Evolutionary conservation across 148 eudicot genomes (phyloP).

Genomic region (Amaranthus hypochondriacus): DNA sequence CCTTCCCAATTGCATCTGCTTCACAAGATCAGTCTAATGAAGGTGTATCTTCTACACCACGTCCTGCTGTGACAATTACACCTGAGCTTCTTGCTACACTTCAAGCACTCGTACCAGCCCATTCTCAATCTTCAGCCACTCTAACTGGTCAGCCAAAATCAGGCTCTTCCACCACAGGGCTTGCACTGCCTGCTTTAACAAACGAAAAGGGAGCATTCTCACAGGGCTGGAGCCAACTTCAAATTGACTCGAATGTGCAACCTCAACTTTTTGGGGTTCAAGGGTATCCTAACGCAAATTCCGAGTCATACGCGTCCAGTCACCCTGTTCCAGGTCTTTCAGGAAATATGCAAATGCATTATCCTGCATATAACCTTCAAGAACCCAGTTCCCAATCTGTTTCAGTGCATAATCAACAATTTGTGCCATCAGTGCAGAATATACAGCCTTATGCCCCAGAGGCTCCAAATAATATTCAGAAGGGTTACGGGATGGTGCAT

Average conservation of each 20-base stretch:
- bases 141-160: conserved; percentile 35
- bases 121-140: conserved; percentile 33
- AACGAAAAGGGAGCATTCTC: conserved; percentile 20
- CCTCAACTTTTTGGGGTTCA: conserved; percentile 44
- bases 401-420: conserved; percentile 40
- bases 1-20: conserved; percentile 32
- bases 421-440: conserved; percentile 34
- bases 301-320: conserved; percentile 31
- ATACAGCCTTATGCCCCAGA: conserved; percentile 42
- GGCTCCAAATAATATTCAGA: conserved; percentile 33
- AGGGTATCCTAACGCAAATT: conserved; percentile 33
- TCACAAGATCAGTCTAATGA: conserved; percentile 27
- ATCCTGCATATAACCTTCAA: conserved; percentile 34
- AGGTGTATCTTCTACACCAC: conserved; percentile 38
- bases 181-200: conserved; percentile 22
- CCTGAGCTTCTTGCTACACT: conserved; percentile 89
- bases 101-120: conserved; percentile 58
- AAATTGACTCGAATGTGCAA: conserved; percentile 35
- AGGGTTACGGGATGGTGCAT: conserved; percentile 40
- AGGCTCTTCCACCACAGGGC: conserved; percentile 29
- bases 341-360: conserved; percentile 42
- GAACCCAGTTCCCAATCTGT: conserved; percentile 25
- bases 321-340: conserved; percentile 26
- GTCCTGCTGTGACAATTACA: conserved; percentile 55
- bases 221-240: conserved; percentile 50